phyloP scores from a whole-genome alignment of 1,139 yeast species.

The Pichia sp. region DNA sequence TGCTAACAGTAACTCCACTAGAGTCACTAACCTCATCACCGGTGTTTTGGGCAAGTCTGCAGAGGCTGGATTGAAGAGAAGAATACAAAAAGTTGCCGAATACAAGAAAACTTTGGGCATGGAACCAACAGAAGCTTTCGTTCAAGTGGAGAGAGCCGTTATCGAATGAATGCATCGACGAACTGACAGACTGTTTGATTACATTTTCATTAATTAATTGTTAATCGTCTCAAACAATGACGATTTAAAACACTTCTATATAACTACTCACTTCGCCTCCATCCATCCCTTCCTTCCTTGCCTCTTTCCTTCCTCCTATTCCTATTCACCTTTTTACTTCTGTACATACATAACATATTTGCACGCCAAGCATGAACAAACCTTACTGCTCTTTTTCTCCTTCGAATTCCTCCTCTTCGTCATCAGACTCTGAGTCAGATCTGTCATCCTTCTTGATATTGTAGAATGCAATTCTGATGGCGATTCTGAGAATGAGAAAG shows the following conservation, averaged over 20 bases:
- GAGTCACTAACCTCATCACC: slow-evolving; percentile 69
- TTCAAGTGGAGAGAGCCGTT: slow-evolving; percentile 5
- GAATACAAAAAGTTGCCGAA: slow-evolving; percentile 37
- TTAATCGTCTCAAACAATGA: too few relatives aligned
- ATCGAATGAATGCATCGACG: too few relatives aligned
- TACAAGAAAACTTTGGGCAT: slow-evolving; percentile 28
- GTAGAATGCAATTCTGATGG: slow-evolving; percentile 48
- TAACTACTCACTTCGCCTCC: too few relatives aligned
- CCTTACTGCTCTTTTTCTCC: slow-evolving; percentile 8
- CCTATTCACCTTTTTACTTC: too few relatives aligned
- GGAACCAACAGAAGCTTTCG: slow-evolving; percentile 12
- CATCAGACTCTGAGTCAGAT: slow-evolving; percentile 76
- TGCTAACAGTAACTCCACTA: slow-evolving; percentile 87
- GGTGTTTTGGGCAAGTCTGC: slow-evolving; percentile 88
- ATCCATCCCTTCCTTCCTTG: too few relatives aligned
- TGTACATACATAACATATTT: too few relatives aligned
- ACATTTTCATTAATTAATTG: too few relatives aligned
- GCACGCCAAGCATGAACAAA: too few relatives aligned
- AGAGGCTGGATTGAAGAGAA: slow-evolving; percentile 58
- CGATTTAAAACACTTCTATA: too few relatives aligned
- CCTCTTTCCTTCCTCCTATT: too few relatives aligned
- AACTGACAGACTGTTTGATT: too few relatives aligned
- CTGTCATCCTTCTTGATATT: slow-evolving; percentile 75
- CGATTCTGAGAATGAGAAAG: slow-evolving; percentile 69
- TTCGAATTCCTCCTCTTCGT: slow-evolving; percentile 35